A percentile compares a stretch with the other conserved stretches of the same genome.
Evolutionary conservation across 2,329 filamentous ascomycete genomes (phyloP).

Genomic region (Cadophora sp.): DNA sequence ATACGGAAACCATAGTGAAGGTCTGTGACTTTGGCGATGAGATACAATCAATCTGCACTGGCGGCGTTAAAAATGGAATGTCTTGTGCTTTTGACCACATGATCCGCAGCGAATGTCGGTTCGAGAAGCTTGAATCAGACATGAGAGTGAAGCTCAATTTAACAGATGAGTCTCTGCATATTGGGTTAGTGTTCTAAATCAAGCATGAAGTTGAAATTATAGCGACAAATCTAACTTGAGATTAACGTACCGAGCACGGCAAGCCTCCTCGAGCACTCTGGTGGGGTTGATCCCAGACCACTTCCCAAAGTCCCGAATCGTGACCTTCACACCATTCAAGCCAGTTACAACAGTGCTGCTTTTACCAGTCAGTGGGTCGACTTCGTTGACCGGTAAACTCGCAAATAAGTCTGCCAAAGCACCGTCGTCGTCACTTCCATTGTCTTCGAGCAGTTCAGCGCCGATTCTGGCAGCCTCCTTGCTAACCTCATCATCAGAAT

Average conservation of each 20-base stretch:
- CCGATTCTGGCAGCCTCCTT: slow-evolving; percentile 65
- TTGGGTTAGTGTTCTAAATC: slow-evolving; percentile 19
- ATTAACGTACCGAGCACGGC: slow-evolving; percentile 70
- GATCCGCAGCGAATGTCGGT: slow-evolving; percentile 77
- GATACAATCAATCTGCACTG: slow-evolving; percentile 42
- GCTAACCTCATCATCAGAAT: slow-evolving; percentile 54
- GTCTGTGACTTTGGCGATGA: slow-evolving; percentile 58
- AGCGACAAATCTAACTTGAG: background rate
- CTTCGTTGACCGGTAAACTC: slow-evolving; percentile 65
- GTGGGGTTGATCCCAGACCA: slow-evolving; percentile 78
- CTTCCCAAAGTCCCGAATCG: slow-evolving; percentile 84
- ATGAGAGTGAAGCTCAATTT: slow-evolving; percentile 72
- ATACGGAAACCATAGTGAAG: slow-evolving; percentile 77
- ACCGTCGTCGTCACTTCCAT: slow-evolving; percentile 58
- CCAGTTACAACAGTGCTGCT: slow-evolving; percentile 61
- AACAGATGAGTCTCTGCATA: slow-evolving; percentile 69
- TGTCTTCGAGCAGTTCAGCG: slow-evolving; percentile 62
- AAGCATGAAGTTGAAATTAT: background rate
- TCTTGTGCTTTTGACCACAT: slow-evolving; percentile 80
- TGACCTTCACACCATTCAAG: slow-evolving; percentile 60
- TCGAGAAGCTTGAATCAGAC: slow-evolving; percentile 77
- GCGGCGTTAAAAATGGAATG: slow-evolving; percentile 46
- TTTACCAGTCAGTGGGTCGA: slow-evolving; percentile 64
- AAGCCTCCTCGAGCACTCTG: slow-evolving; percentile 84
- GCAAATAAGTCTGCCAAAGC: slow-evolving; percentile 63